Percentiles rank a stretch among this genome's conserved stretches.
Conservation (phyloP, 768 basidiomycete species). For the Cystobasidium ongulense region DNA sequence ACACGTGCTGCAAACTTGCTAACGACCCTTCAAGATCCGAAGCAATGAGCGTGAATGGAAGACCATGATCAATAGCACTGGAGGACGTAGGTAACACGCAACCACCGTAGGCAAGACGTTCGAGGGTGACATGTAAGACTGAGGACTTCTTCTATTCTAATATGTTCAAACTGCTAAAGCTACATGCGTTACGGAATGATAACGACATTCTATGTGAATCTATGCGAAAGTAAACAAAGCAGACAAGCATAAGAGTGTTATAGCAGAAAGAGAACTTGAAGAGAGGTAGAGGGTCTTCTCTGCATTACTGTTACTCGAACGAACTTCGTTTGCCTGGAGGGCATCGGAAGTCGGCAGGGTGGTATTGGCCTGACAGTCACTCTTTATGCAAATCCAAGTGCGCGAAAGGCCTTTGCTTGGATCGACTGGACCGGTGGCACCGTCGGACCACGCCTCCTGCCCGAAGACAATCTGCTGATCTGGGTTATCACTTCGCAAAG, state of each 20-base stretch:
- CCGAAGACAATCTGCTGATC: conserved; percentile 26
- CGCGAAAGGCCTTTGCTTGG: conserved; percentile 16
- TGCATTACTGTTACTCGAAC: not conserved
- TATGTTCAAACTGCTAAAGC: not conserved
- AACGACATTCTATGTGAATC: not conserved
- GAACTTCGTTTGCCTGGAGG: not conserved
- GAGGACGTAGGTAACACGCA: no score
- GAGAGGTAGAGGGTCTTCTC: not conserved
- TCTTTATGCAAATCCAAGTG: conserved; percentile 24
- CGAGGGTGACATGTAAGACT: no score
- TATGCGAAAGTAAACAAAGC: not conserved
- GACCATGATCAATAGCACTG: no score
- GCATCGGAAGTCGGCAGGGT: conserved; percentile 8
- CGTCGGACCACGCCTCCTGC: conserved; percentile 18
- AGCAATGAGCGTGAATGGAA: no score
- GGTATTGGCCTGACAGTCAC: conserved; percentile 13
- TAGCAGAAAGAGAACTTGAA: not conserved
- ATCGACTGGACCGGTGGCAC: conserved; percentile 23
- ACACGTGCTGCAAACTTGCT: no score
- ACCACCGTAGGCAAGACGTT: no score
- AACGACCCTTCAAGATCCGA: no score
- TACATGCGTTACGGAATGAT: not conserved
- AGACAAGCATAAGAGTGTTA: not conserved
- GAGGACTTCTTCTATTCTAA: not conserved
- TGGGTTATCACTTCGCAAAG: not conserved